Evolutionary conservation across 2,329 filamentous ascomycete genomes (phyloP).

Genomic region (Furcasterigmium sp.): DNA sequence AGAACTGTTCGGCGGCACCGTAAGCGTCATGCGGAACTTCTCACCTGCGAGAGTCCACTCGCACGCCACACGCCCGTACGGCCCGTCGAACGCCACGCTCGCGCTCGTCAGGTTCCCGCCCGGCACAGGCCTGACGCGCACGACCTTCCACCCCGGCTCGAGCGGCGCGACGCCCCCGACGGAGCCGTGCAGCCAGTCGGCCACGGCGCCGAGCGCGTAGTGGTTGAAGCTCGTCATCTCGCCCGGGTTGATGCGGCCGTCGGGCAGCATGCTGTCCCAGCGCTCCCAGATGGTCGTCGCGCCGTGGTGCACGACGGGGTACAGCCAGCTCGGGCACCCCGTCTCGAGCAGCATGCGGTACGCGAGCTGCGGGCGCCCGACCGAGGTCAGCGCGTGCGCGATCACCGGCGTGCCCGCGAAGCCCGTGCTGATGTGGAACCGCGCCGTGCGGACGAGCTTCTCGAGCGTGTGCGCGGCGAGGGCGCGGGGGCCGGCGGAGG

Average conservation of each 20-base stretch:
- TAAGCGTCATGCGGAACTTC: constrained; percentile 4
- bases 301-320: constrained; percentile 27
- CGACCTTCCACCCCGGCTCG: constrained; percentile 15
- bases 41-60: constrained; percentile 2
- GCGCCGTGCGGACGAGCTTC: constrained; percentile 5
- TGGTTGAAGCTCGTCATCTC: constrained; percentile 37
- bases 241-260: constrained; percentile 30
- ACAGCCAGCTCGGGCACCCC: constrained; percentile 29
- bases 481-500: neutral
- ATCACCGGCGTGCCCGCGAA: constrained; percentile 8
- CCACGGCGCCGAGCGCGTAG: constrained; percentile 32
- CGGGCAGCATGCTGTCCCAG: constrained; percentile 31
- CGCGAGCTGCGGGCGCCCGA: constrained; percentile 12
- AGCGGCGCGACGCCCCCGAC: constrained; percentile 16
- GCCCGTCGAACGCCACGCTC: constrained; percentile 5
- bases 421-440: constrained; percentile 7
- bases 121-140: constrained; percentile 7
- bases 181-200: constrained; percentile 27
- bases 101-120: constrained; percentile 9
- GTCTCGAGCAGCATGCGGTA: constrained; percentile 32
- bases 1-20: constrained; percentile 5
- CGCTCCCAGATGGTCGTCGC: constrained; percentile 37
- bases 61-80: constrained; percentile 5
- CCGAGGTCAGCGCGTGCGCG: constrained; percentile 7
- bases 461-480: constrained; percentile 6